Evolutionary conservation across 108 stramenopile genomes (phyloP).

Genomic region (Mayamaea pseudoterrestris): DNA sequence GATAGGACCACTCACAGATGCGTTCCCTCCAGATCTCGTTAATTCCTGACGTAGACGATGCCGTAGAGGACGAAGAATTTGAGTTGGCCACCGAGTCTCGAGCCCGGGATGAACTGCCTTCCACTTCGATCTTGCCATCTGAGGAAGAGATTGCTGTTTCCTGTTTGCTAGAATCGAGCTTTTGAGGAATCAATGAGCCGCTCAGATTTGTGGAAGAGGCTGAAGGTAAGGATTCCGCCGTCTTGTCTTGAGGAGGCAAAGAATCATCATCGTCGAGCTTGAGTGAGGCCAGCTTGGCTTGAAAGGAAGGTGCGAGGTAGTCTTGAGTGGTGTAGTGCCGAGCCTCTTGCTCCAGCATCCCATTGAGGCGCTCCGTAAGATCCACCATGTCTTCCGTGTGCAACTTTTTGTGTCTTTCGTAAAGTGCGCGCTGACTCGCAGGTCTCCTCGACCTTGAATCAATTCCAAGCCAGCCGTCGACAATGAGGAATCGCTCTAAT

Average conservation of each 20-base stretch:
- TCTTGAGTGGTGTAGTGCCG: conserved; percentile 29
- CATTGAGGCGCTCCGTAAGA: conserved; percentile 15
- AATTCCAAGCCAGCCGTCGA: no score
- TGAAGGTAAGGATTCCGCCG: conserved; percentile 24
- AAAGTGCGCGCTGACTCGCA: no score
- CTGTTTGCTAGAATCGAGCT: no score
- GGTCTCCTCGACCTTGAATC: no score
- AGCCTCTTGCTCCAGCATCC: conserved; percentile 28
- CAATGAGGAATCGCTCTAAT: no score
- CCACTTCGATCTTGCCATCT: background rate
- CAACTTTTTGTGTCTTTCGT: no score
- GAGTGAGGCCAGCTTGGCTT: conserved; percentile 10
- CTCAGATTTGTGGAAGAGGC: no score
- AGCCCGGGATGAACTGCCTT: background rate
- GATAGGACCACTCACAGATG: conserved; percentile 70
- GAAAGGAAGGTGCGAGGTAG: conserved; percentile 38
- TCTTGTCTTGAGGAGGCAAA: conserved; percentile 1
- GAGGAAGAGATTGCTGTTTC: no score
- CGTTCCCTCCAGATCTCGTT: conserved; percentile 70
- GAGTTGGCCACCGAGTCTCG: background rate
- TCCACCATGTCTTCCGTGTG: conserved; percentile 24
- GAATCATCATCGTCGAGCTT: conserved; percentile 1
- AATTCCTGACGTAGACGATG: conserved; percentile 37
- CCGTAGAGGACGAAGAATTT: conserved; percentile 4
- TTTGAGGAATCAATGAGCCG: no score